These are phyloP conservation scores for Letharia lupina DNA, from an alignment of 495 filamentous ascomycete species.

Conservation along the genomic window DNA sequence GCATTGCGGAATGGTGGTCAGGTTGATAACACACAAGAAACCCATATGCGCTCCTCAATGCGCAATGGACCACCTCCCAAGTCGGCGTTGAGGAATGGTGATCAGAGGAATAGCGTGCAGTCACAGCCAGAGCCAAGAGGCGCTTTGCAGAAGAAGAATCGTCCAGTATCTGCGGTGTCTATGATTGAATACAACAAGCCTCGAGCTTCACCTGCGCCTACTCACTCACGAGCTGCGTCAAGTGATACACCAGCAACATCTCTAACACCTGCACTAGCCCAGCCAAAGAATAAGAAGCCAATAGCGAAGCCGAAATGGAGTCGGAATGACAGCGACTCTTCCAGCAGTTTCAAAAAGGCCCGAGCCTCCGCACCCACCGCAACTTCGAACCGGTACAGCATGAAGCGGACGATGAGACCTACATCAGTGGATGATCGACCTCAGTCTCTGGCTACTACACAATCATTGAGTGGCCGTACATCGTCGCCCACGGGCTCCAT, in stretches of 20 bases:
- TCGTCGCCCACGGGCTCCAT: conserved; percentile 28
- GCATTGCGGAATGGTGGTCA: conserved; percentile 7
- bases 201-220: conserved; percentile 17
- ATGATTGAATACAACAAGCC: conserved; percentile 23
- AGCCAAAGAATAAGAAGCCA: conserved; percentile 20
- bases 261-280: conserved; percentile 17
- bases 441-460: conserved; percentile 31
- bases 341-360: conserved; percentile 52
- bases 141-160: conserved; percentile 31
- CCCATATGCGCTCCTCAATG: conserved; percentile 36
- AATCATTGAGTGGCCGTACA: conserved; percentile 31
- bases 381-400: conserved; percentile 34
- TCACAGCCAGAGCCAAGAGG: conserved; percentile 25
- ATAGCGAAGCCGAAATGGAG: conserved; percentile 20
- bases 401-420: conserved; percentile 50
- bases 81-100: conserved; percentile 11
- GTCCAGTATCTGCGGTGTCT: conserved; percentile 25
- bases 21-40: conserved; percentile 20
- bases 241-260: conserved; percentile 11
- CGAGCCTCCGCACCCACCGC: conserved; percentile 33
- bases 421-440: conserved; percentile 29
- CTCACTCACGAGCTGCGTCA: conserved; percentile 20
- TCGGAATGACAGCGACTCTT: conserved; percentile 51
- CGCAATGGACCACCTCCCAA: conserved; percentile 29
- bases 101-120: conserved; percentile 7